Evolutionary conservation across 2,329 filamentous ascomycete species (phyloP).

Genomic region (Arthroderma sp.): DNA sequence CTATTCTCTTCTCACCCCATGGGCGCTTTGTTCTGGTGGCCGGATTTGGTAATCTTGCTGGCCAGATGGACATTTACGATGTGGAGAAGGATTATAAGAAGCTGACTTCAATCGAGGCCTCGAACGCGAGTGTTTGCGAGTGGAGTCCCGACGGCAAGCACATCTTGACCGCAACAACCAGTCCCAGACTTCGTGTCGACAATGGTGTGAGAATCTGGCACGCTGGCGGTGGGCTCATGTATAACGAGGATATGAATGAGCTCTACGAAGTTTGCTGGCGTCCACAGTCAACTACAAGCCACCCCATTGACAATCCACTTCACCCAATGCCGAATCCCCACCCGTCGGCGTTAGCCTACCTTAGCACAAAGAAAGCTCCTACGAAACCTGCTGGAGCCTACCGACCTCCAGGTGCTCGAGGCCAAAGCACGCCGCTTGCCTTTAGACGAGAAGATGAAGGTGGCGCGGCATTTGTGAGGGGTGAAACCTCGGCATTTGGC

Average conservation of each 20-base stretch:
- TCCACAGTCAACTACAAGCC: conserved; percentile 51
- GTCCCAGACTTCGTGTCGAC: conserved; percentile 85
- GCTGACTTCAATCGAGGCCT: conserved; percentile 84
- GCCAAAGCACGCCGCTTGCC: conserved; percentile 73
- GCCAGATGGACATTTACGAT: conserved; percentile 96
- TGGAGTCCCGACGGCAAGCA: conserved; percentile 95
- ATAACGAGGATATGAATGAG: conserved; percentile 88
- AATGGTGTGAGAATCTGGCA: conserved; percentile 96
- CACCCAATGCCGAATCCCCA: conserved; percentile 64
- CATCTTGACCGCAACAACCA: conserved; percentile 95
- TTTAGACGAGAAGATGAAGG: conserved; percentile 98
- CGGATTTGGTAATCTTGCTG: conserved; percentile 92
- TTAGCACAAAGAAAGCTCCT: conserved; percentile 80
- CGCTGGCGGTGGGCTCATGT: conserved; percentile 76
- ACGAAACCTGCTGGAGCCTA: conserved; percentile 97
- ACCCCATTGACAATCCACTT: conserved; percentile 54
- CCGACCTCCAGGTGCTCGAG: conserved; percentile 83
- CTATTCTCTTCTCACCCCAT: conserved; percentile 84
- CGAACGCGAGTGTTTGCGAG: conserved; percentile 89
- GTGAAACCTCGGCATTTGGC: conserved; percentile 47
- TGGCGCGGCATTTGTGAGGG: conserved; percentile 73
- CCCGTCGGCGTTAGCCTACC: conserved; percentile 64
- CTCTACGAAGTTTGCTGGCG: conserved; percentile 86
- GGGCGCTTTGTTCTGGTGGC: conserved; percentile 88
- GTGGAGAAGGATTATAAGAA: conserved; percentile 87